Base-by-base conservation (phyloP, 139 green algal genomes). In the Asterochloris erici region DNA sequence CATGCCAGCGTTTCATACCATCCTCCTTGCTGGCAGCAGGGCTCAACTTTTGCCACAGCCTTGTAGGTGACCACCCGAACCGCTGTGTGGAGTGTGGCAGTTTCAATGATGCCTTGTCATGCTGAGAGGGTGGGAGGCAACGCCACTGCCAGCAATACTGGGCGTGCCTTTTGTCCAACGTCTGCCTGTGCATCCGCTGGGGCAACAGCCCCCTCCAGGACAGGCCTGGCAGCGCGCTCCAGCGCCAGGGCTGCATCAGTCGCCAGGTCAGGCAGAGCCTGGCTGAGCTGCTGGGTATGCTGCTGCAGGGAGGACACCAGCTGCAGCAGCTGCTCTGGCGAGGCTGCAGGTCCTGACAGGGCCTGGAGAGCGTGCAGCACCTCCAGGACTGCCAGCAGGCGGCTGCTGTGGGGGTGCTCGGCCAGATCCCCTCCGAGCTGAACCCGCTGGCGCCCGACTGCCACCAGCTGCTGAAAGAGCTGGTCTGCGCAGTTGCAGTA, bases 401-500 rank as follows among this genome's bases (percentile, higher is more conserved):
- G 47, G 23, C 24, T 17, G 14, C 12, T 27, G 19, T 26, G n/a
- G 29, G 70, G 76, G 76, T 64, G 23, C 24, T 11, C n/a, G 23
- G 9, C 19, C 76, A 60, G 61, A 69, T 70, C 54, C 21, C 23
- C 60, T 26, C 14, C 47, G 13, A 54, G 23, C 12, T 10, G n/a
- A 38, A 80, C 54, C 23, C 76, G 76, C 10, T 14, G 24, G 19
- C 19, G 54, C 19, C 76, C 76, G 24, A 62, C 21, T 29, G 68
- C 47, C 24, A 69, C 60, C 23, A 80, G 60, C 23, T 80, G 76
- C 60, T 80, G 54, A 19, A 80, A 80, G 12, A 80, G 60, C 38
- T 16, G 60, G 29, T 61, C 24, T 12, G 76, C 60, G 14, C 60
- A 23, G 4, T 70, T 61, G n/a, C 68, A 62, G 60, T 80, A 80